phyloP scores from a whole-genome alignment of 495 filamentous ascomycete genomes.

The Neurospora africana region DNA sequence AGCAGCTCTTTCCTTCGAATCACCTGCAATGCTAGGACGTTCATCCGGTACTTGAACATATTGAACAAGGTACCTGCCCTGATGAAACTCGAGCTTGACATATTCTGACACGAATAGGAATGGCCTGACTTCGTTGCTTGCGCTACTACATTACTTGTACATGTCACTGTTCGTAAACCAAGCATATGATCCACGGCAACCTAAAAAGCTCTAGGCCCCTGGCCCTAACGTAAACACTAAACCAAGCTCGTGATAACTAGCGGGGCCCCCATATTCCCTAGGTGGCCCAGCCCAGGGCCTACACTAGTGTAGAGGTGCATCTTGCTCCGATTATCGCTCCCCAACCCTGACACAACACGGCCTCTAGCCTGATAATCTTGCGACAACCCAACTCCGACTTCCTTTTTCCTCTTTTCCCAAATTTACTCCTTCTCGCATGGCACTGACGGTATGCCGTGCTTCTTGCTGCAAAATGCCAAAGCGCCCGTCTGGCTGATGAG shows the following conservation, averaged over 20 bases:
- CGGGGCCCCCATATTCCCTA: background rate
- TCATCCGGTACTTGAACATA: background rate
- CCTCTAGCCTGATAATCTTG: background rate
- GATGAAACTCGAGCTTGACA: background rate
- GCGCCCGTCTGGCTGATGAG: constrained; percentile 28
- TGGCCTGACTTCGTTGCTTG: background rate
- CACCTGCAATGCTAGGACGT: background rate
- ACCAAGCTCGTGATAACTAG: background rate
- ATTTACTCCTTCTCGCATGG: constrained; percentile 25
- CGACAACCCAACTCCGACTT: background rate
- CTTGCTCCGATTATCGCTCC: background rate
- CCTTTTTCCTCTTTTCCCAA: background rate
- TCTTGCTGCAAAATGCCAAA: constrained; percentile 35
- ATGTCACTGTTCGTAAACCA: background rate
- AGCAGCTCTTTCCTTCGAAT: background rate
- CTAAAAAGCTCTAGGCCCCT: background rate
- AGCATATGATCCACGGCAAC: background rate
- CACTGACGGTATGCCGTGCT: constrained; percentile 36
- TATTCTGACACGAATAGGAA: background rate
- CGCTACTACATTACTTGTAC: background rate
- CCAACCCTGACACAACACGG: background rate
- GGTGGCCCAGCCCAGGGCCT: background rate
- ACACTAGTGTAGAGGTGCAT: background rate
- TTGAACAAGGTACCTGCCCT: background rate
- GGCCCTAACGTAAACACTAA: background rate